Evolutionary conservation across 2,329 filamentous ascomycete genomes (phyloP), one percentile per base, ranked within the genome.

Genomic region (Colletotrichum noveboracense): DNA sequence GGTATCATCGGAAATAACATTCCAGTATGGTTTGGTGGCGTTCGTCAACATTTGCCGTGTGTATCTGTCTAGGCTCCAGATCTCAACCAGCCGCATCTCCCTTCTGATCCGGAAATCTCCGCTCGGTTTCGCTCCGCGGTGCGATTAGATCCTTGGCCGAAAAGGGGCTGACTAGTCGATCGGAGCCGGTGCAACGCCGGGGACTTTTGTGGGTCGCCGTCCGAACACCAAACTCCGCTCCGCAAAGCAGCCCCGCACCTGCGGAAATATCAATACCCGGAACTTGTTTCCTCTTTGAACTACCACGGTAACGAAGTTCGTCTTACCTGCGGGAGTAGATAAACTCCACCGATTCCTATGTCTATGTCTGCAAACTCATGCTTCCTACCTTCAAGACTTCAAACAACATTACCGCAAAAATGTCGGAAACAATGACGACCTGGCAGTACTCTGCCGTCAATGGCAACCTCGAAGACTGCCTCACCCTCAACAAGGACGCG

Each of bases 361-460:
- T 48, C 2, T 3, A 48, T 48, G 2, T 21, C 2, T 3, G n/a
- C 1, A 10, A 48, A 7, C 2, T 4, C 6, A 1, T 13, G 6
- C 18, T 13, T 48, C 21, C 55, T 6, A 58, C 2, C 1, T 2
- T 7, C 34, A 26, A 6, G 10, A 28, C 21, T 30, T 26, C 34
- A 38, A 32, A 5, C 7, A 26, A n/a, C 52, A 14, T 28, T 14
- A 10, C 6, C 5, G 58, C 58, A 2, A 61, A 5, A 12, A 73
- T 73, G 71, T 2, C 12, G 7, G 56, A 73, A 16, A 75, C 48
- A 3, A 73, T 76, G 65, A 66, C 28, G 69, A 55, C 48, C 65
- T 76, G 74, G 74, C 64, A 69, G 21, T 75, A 69, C 28, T 56
- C 74, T 5, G 16, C 55, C 38, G 38, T 73, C 43, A 58, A 67